Percentiles rank a stretch among this genome's conserved stretches.
phyloP scores from a whole-genome alignment of 495 filamentous ascomycete genomes.

The Letharia columbiana region DNA sequence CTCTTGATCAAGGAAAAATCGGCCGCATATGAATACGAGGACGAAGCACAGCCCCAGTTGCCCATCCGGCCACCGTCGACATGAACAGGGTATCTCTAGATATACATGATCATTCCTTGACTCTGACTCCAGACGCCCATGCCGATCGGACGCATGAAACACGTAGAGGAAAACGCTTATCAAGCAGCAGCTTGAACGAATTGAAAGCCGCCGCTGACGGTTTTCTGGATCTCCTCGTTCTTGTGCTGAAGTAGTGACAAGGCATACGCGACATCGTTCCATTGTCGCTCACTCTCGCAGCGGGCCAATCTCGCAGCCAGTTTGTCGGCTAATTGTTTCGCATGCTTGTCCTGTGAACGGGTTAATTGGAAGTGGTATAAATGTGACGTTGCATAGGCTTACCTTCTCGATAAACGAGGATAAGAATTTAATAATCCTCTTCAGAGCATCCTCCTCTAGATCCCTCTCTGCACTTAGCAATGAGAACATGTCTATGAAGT shows the following conservation, averaged over 20 bases:
- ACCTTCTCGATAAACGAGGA: conserved; percentile 97
- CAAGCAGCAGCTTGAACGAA: conserved; percentile 62
- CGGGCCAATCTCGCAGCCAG: conserved; percentile 76
- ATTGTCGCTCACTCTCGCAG: conserved; percentile 88
- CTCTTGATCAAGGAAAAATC: conserved; percentile 66
- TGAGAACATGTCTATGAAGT: conserved; percentile 99
- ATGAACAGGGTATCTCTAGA: conserved; percentile 18
- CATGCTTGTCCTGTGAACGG: conserved; percentile 77
- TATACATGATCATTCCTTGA: neutral
- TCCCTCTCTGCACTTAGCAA: conserved; percentile 72
- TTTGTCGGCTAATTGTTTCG: conserved; percentile 90
- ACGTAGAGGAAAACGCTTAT: conserved; percentile 19
- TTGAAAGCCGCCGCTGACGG: conserved; percentile 75
- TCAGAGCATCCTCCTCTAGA: conserved; percentile 75
- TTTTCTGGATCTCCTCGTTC: conserved; percentile 91
- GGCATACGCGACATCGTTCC: conserved; percentile 93
- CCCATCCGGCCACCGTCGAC: conserved; percentile 20
- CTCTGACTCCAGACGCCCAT: neutral
- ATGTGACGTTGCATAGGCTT: conserved; percentile 21
- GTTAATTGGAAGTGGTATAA: conserved; percentile 13
- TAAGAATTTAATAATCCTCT: conserved; percentile 82
- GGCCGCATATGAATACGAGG: conserved; percentile 36
- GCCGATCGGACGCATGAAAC: conserved; percentile 20
- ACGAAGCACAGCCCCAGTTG: conserved; percentile 24
- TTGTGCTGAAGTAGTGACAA: conserved; percentile 86